phyloP scores from a whole-genome alignment of 495 filamentous ascomycete species.

The Pseudevernia furfuracea region DNA sequence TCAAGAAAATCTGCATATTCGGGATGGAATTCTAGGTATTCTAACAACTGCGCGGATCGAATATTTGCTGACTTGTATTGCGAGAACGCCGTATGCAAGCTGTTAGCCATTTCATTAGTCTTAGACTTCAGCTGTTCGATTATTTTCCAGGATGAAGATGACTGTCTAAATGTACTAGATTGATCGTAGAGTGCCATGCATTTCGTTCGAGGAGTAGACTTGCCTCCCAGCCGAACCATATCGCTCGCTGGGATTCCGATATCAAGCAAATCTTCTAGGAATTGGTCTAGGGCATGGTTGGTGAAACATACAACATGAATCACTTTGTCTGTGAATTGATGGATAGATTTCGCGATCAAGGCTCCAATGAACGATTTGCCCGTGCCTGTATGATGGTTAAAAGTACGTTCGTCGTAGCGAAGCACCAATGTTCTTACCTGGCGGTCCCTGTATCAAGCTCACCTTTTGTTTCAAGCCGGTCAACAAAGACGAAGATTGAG shows the following conservation, averaged over 20 bases:
- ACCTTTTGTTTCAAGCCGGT: conserved; percentile 47
- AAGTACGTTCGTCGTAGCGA: not conserved
- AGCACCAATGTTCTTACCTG: conserved; percentile 43
- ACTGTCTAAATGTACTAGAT: conserved; percentile 6
- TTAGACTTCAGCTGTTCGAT: conserved; percentile 36
- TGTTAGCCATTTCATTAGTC: conserved; percentile 18
- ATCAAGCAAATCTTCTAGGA: conserved; percentile 58
- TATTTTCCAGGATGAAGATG: conserved; percentile 29
- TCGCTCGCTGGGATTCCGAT: conserved; percentile 46
- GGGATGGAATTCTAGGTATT: conserved; percentile 54
- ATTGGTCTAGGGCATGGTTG: conserved; percentile 75
- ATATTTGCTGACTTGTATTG: conserved; percentile 23
- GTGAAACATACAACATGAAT: conserved; percentile 59
- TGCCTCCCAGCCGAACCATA: conserved; percentile 64
- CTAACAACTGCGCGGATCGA: conserved; percentile 38
- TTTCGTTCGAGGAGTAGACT: conserved; percentile 45
- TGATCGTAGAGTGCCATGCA: conserved; percentile 45
- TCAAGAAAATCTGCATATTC: conserved; percentile 48
- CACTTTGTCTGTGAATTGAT: conserved; percentile 42
- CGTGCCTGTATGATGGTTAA: conserved; percentile 47
- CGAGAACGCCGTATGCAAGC: conserved; percentile 25
- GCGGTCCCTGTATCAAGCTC: conserved; percentile 67
- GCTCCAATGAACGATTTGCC: conserved; percentile 77
- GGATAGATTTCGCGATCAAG: conserved; percentile 51
- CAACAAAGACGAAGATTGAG: conserved; percentile 52